Percentiles rank a stretch among this genome's conserved stretches.
Conservation (phyloP, 768 basidiomycete species). For the Suillus fuscotomentosus region DNA sequence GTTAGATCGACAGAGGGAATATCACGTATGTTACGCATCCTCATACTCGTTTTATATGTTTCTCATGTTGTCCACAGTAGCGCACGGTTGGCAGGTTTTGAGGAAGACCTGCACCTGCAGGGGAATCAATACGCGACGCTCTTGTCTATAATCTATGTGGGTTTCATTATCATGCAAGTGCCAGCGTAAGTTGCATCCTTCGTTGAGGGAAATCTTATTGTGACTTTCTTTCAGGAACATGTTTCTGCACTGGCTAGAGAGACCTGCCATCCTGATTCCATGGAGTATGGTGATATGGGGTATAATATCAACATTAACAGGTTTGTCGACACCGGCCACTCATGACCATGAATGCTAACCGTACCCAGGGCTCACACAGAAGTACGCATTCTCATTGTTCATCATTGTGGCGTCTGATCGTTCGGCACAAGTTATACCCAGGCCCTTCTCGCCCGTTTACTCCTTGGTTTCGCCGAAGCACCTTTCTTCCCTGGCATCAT, state of each 20-base stretch:
- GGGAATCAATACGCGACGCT: constrained; percentile 61
- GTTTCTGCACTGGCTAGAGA: constrained; percentile 29
- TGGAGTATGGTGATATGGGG: constrained; percentile 35
- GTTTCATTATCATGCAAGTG: constrained; percentile 72
- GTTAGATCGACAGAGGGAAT: constrained; percentile 63
- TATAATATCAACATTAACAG: constrained; percentile 36
- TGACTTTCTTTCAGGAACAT: constrained; percentile 21
- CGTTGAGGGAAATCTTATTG: too few species aligned
- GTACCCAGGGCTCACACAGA: constrained; percentile 3
- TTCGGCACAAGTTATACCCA: constrained; percentile 7
- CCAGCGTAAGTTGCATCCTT: constrained; percentile 48
- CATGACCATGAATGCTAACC: neutral
- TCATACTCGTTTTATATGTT: neutral
- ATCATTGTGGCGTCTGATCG: neutral
- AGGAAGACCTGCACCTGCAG: constrained; percentile 56
- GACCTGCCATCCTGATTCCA: constrained; percentile 26
- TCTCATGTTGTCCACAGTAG: constrained; percentile 38
- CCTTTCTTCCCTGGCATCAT: constrained; percentile 28
- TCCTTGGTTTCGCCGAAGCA: constrained; percentile 39
- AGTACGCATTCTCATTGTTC: neutral
- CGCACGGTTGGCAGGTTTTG: constrained; percentile 65
- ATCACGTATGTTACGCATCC: constrained; percentile 40
- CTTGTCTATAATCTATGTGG: constrained; percentile 61
- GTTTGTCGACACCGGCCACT: constrained; percentile 11
- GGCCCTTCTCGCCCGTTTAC: constrained; percentile 38